Evolutionary conservation across 1,139 yeast genomes (phyloP).

Genomic region (Pichia sp.): DNA sequence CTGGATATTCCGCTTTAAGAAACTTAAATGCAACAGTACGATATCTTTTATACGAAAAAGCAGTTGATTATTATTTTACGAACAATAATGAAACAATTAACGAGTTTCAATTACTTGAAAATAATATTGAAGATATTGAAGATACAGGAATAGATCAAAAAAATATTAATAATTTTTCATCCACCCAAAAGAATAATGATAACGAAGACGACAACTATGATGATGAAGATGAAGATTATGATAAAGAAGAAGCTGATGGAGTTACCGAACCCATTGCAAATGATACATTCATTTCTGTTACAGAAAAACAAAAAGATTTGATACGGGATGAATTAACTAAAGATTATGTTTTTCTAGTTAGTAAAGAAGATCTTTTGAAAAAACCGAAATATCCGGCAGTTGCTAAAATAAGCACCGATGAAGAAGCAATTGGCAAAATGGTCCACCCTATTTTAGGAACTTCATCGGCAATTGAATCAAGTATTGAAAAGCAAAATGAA

Average conservation of each 20-base stretch:
- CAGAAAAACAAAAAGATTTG: background rate
- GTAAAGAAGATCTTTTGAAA: conserved; percentile 14
- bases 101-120: conserved; percentile 13
- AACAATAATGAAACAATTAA: background rate
- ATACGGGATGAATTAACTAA: conserved; percentile 4
- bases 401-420: conserved; percentile 21
- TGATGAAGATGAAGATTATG: background rate
- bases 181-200: no score
- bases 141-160: background rate
- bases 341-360: conserved; percentile 8
- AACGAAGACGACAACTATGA: conserved; percentile 2
- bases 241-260: background rate
- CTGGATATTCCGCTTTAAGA: conserved; percentile 45
- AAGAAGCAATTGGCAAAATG: conserved; percentile 28
- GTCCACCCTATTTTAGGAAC: conserved; percentile 32
- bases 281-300: background rate
- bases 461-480: conserved; percentile 29
- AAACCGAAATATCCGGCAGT: conserved; percentile 27
- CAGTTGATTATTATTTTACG: conserved; percentile 42
- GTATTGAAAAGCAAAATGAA: conserved; percentile 30
- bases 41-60: conserved; percentile 69
- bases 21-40: conserved; percentile 58
- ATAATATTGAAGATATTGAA: background rate
- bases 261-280: background rate
- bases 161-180: conserved; percentile 1